These are phyloP conservation scores for Cyclocybe cylindracea DNA, from an alignment of 768 basidiomycete genomes.

Conservation along the genomic window DNA sequence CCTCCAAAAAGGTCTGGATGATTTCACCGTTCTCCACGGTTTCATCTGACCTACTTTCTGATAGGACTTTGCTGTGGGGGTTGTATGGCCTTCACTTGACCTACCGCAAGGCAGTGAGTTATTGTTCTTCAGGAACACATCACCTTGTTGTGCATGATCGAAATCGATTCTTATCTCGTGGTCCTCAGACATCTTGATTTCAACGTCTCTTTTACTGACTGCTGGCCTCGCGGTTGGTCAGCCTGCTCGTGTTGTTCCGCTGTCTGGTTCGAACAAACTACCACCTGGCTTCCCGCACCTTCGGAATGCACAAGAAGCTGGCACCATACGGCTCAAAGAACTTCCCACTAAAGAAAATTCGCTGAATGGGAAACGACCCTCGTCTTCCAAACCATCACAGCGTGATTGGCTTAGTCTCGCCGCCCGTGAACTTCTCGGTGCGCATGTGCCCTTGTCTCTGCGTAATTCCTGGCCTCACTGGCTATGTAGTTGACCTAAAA, in stretches of 20 bases:
- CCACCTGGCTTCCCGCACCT: conserved; percentile 52
- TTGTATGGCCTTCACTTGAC: conserved; percentile 76
- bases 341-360: conserved; percentile 20
- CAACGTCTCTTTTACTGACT: conserved; percentile 61
- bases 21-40: conserved; percentile 1
- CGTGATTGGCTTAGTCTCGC: conserved; percentile 70
- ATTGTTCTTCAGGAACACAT: conserved; percentile 11
- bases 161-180: conserved; percentile 3
- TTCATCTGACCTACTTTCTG: conserved; percentile 15
- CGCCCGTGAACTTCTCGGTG: conserved; percentile 70
- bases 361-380: conserved; percentile 9
- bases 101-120: conserved; percentile 58
- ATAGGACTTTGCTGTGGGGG: conserved; percentile 67
- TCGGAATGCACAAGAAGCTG: conserved; percentile 50
- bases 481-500: conserved; percentile 59
- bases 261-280: conserved; percentile 41
- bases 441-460: conserved; percentile 16
- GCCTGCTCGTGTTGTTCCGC: conserved; percentile 48
- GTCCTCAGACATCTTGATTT: conserved; percentile 52
- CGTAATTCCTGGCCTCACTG: conserved; percentile 9
- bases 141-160: conserved; percentile 11
- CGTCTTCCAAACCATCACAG: conserved; percentile 29
- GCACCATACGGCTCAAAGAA: conserved; percentile 55
- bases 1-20: conserved; percentile 23
- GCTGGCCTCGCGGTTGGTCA: conserved; percentile 53